Conservation (phyloP, 2,329 filamentous ascomycete species). For the Microdochium trichocladiopsis region DNA sequence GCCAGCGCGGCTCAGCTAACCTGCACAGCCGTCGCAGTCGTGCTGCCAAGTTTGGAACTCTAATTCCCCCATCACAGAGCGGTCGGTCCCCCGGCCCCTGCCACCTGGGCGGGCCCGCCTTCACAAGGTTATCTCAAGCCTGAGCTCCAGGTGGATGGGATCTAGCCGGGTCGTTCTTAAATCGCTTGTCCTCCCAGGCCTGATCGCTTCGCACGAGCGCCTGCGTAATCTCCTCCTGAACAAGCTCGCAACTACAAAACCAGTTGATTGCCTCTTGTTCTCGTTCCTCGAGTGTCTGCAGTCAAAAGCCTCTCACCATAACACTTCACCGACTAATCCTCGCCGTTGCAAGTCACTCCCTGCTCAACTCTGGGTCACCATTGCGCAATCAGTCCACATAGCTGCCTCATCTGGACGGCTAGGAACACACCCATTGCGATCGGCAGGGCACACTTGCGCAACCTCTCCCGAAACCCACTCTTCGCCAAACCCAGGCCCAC, state of each 20-base stretch:
- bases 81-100: background rate
- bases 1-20: background rate
- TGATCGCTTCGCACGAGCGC: no score
- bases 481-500: background rate
- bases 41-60: background rate
- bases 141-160: background rate
- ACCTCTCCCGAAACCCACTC: background rate
- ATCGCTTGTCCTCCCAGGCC: no score
- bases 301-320: no score
- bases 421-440: background rate
- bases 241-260: no score
- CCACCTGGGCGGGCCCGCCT: background rate
- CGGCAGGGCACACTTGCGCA: constrained; percentile 1
- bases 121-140: background rate
- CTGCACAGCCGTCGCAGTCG: background rate
- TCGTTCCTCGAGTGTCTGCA: no score
- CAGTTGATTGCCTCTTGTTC: no score
- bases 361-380: background rate
- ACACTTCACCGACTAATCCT: no score
- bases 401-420: background rate
- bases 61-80: background rate
- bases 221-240: no score
- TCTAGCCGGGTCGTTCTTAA: no score
- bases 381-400: background rate
- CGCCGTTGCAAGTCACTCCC: background rate